Percentiles rank a stretch among this genome's conserved stretches.
Evolutionary conservation across 768 basidiomycete genomes (phyloP).

Genomic region (Sarcodon sp.): DNA sequence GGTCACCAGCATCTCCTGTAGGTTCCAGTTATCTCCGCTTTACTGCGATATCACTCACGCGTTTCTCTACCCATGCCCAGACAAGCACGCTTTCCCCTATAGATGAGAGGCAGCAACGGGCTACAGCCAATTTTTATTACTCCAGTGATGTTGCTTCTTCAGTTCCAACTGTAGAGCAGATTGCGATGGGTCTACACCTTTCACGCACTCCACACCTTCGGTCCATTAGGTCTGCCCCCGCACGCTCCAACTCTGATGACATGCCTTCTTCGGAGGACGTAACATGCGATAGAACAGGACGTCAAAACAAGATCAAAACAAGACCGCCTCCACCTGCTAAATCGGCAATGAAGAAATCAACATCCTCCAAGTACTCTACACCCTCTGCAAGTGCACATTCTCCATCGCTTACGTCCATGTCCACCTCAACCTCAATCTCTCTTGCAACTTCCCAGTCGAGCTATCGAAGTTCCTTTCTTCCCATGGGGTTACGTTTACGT

Average conservation of each 20-base stretch:
- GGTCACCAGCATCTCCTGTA: no score
- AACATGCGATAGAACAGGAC: slow-evolving; percentile 2
- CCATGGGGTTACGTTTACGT: slow-evolving; percentile 31
- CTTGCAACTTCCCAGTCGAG: slow-evolving; percentile 12
- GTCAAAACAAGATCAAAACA: not conserved
- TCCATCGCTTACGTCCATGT: slow-evolving; percentile 44
- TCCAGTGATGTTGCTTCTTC: no score
- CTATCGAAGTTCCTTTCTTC: slow-evolving; percentile 17
- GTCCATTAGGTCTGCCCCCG: slow-evolving; percentile 13
- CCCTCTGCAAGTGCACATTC: slow-evolving; percentile 51
- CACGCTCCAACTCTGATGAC: slow-evolving; percentile 1
- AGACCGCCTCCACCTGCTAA: slow-evolving; percentile 4
- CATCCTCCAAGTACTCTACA: slow-evolving; percentile 8
- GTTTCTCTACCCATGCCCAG: no score
- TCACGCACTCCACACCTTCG: slow-evolving; percentile 67
- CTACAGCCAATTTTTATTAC: no score
- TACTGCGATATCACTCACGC: no score
- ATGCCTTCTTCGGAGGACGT: not conserved
- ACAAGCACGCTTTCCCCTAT: no score
- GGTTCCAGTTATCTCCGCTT: no score
- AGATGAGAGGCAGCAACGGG: no score
- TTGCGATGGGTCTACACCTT: slow-evolving; percentile 69
- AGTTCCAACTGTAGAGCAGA: slow-evolving; percentile 56
- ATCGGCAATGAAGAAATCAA: slow-evolving; percentile 5
- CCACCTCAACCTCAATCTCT: slow-evolving; percentile 21